phyloP scores from a whole-genome alignment of 192 early-diverging fungal genomes.

The Entrophospora sp. region DNA sequence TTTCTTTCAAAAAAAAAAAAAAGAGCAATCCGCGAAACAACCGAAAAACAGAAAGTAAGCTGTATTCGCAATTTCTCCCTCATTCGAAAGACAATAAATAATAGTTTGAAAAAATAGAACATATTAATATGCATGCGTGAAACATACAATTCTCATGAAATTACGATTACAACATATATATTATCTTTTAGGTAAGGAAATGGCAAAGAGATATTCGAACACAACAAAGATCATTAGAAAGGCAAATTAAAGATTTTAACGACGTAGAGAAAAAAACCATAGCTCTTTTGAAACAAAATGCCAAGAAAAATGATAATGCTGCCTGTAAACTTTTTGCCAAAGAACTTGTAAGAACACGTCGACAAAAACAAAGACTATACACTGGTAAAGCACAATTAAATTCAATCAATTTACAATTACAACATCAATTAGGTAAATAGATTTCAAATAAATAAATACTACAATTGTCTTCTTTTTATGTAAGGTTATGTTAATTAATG shows the following conservation, averaged over 20 bases:
- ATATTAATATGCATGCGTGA: not conserved
- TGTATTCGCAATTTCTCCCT: not conserved
- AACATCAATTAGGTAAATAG: constrained; percentile 71
- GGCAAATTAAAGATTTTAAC: constrained; percentile 70
- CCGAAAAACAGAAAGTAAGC: not conserved
- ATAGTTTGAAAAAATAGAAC: not conserved
- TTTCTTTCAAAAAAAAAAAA: not conserved
- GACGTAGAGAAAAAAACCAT: constrained; percentile 81
- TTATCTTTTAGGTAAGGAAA: constrained; percentile 65
- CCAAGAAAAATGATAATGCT: constrained; percentile 75
- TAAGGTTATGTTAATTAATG: not conserved
- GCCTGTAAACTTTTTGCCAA: constrained; percentile 70
- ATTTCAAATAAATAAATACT: not conserved
- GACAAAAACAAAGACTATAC: constrained; percentile 72
- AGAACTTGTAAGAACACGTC: constrained; percentile 70
- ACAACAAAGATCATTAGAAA: constrained; percentile 83
- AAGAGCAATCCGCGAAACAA: not conserved
- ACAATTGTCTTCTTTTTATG: no score
- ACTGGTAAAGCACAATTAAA: constrained; percentile 90
- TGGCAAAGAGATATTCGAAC: constrained; percentile 75
- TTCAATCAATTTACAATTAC: constrained; percentile 81
- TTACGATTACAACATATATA: not conserved
- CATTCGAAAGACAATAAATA: not conserved
- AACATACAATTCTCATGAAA: not conserved
- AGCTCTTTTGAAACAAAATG: constrained; percentile 67